phyloP scores from a whole-genome alignment of 148 eudicot species.

The Euryodendron excelsum region DNA sequence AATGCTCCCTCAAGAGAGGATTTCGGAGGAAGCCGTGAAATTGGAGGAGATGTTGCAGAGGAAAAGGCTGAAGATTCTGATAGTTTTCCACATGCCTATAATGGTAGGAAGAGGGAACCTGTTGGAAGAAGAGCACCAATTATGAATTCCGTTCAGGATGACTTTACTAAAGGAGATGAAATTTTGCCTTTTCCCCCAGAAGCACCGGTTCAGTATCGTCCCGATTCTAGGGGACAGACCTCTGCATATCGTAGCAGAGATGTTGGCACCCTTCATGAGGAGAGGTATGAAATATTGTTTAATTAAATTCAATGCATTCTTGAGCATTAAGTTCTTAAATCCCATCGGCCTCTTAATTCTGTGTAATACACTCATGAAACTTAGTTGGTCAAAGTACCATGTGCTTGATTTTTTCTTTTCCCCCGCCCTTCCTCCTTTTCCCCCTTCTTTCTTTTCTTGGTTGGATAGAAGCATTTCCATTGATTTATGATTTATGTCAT shows the following conservation, averaged over 20 bases:
- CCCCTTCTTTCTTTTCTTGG: background rate
- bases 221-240: slow-evolving; percentile 22
- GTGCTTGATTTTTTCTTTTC: background rate
- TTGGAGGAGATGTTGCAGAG: slow-evolving; percentile 22
- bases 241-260: slow-evolving; percentile 22
- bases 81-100: slow-evolving; percentile 21
- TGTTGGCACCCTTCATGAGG: slow-evolving; percentile 18
- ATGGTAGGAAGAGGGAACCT: slow-evolving; percentile 26
- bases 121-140: slow-evolving; percentile 18
- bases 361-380: background rate
- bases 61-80: slow-evolving; percentile 24
- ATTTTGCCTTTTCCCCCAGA: slow-evolving; percentile 15
- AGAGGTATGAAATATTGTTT: slow-evolving; percentile 27
- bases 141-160: slow-evolving; percentile 3
- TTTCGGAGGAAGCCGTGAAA: slow-evolving; percentile 26
- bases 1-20: slow-evolving; percentile 25
- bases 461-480: background rate
- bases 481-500: background rate
- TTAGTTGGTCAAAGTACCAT: background rate
- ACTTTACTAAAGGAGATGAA: slow-evolving; percentile 20
- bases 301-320: background rate
- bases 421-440: background rate
- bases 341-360: background rate
- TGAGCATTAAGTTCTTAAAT: background rate
- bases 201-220: slow-evolving; percentile 13